phyloP scores from a whole-genome alignment of 371 early-diverging fungal species.

The Mucor sp. region DNA sequence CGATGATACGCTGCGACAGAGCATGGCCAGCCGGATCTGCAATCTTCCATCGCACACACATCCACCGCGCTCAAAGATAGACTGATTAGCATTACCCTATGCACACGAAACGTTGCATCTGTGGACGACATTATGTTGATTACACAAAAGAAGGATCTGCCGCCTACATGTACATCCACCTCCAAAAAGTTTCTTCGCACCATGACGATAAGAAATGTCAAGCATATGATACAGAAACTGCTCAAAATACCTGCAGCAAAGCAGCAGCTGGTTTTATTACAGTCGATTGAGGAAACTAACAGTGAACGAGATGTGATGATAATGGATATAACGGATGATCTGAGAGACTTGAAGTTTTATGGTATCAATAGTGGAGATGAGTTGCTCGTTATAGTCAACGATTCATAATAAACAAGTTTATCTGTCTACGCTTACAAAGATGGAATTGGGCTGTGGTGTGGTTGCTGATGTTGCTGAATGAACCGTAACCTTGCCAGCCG shows the following conservation, averaged over 20 bases:
- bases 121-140: slow-evolving; percentile 6
- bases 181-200: slow-evolving; percentile 55
- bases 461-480: slow-evolving; percentile 1
- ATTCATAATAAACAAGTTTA: not conserved
- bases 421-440: slow-evolving; percentile 4
- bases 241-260: slow-evolving; percentile 35
- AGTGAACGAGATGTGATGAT: slow-evolving; percentile 18
- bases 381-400: slow-evolving; percentile 14
- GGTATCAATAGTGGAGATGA: slow-evolving; percentile 36
- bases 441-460: not conserved
- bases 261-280: slow-evolving; percentile 36
- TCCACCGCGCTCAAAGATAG: slow-evolving; percentile 66
- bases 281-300: not conserved
- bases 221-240: slow-evolving; percentile 42
- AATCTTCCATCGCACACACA: slow-evolving; percentile 32
- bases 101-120: slow-evolving; percentile 8
- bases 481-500: not conserved
- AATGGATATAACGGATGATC: slow-evolving; percentile 43
- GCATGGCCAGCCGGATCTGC: slow-evolving; percentile 60
- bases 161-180: slow-evolving; percentile 26
- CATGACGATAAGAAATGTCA: slow-evolving; percentile 43
- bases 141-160: slow-evolving; percentile 19
- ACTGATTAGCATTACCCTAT: slow-evolving; percentile 43
- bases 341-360: slow-evolving; percentile 49
- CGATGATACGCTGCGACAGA: not conserved